These are phyloP conservation scores for Marchantia polymorpha DNA, from an alignment of 225 moss, liverwort and hornwort genomes.

Conservation along the genomic window DNA sequence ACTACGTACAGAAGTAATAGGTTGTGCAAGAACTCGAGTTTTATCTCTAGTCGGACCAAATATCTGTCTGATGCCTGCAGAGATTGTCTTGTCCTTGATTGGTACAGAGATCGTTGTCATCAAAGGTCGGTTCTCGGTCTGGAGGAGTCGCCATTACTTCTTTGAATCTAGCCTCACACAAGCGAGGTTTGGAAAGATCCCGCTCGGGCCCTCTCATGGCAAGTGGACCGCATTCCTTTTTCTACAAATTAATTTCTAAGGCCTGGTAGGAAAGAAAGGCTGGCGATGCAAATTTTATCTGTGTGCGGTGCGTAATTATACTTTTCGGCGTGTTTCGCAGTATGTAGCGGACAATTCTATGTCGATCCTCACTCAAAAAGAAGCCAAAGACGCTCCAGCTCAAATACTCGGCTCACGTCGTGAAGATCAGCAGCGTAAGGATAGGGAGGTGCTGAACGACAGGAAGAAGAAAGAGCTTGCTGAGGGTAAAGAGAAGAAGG, in stretches of 20 bases:
- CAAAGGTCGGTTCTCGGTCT: conserved; percentile 61
- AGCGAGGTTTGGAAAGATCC: conserved; percentile 64
- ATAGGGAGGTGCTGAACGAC: conserved; percentile 61
- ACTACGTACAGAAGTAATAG: no score
- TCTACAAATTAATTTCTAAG: conserved; percentile 20
- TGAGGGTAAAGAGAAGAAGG: conserved; percentile 75
- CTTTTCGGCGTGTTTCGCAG: conserved; percentile 25
- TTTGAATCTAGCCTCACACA: conserved; percentile 55
- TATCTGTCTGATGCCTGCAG: no score
- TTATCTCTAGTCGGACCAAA: no score
- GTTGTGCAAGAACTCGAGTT: no score
- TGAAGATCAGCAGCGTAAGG: conserved; percentile 71
- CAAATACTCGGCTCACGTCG: conserved; percentile 48
- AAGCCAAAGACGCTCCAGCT: conserved; percentile 47
- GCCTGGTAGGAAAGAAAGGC: background rate
- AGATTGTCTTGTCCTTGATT: background rate
- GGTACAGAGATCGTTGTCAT: conserved; percentile 68
- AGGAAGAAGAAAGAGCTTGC: conserved; percentile 65
- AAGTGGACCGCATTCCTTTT: conserved; percentile 33
- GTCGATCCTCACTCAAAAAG: conserved; percentile 28
- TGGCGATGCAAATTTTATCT: background rate
- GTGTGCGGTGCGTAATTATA: background rate
- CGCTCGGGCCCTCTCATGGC: conserved; percentile 61
- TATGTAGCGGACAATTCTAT: conserved; percentile 42
- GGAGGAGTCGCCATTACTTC: conserved; percentile 48